phyloP scores from a whole-genome alignment of 495 filamentous ascomycete species.

The Letharia columbiana region DNA sequence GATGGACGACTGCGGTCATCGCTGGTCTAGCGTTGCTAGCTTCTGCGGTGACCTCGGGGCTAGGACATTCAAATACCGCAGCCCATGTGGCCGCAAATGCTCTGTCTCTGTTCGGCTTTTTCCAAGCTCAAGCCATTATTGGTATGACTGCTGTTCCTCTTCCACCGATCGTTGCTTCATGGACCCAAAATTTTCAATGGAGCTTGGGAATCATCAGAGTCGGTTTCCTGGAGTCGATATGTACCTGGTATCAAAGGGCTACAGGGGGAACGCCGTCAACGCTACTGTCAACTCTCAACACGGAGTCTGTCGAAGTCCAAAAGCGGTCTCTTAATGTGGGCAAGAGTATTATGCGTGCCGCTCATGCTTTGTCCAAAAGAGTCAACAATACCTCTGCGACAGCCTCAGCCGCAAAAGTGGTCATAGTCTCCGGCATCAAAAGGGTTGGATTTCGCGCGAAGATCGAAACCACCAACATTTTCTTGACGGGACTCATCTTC shows the following conservation, averaged over 20 bases:
- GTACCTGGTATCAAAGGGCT: slow-evolving; percentile 92
- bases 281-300: slow-evolving; percentile 61
- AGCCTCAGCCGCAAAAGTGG: slow-evolving; percentile 44
- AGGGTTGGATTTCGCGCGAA: slow-evolving; percentile 77
- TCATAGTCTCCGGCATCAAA: slow-evolving; percentile 76
- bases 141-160: slow-evolving; percentile 78
- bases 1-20: slow-evolving; percentile 82
- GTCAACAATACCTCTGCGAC: slow-evolving; percentile 36
- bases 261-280: slow-evolving; percentile 84
- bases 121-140: slow-evolving; percentile 94
- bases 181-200: slow-evolving; percentile 99
- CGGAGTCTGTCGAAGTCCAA: slow-evolving; percentile 75
- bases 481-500: slow-evolving; percentile 84
- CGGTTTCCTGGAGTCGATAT: slow-evolving; percentile 75
- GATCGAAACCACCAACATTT: slow-evolving; percentile 90
- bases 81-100: slow-evolving; percentile 92
- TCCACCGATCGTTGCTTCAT: slow-evolving; percentile 82
- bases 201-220: slow-evolving; percentile 94
- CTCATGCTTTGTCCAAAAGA: slow-evolving; percentile 42
- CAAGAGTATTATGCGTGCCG: slow-evolving; percentile 38
- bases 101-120: slow-evolving; percentile 86
- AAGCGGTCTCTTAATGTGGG: slow-evolving; percentile 49
- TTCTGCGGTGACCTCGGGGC: slow-evolving; percentile 71
- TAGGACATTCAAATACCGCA: slow-evolving; percentile 91
- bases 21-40: slow-evolving; percentile 74